Percentiles rank a stretch among this genome's conserved stretches.
phyloP scores from a whole-genome alignment of 2,329 filamentous ascomycete species.

The Penicillium paneum region DNA sequence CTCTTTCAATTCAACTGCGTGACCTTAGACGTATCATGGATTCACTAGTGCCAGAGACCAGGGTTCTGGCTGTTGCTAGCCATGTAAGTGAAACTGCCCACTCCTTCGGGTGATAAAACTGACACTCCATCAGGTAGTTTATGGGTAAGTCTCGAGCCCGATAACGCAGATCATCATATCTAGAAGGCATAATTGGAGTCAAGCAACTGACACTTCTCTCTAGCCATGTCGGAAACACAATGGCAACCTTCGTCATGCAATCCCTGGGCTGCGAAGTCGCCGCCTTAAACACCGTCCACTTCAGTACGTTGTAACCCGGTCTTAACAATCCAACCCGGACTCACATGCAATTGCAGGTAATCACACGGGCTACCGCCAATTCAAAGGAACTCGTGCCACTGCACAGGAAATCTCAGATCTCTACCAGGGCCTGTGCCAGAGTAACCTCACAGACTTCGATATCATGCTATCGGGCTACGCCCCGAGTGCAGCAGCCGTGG shows the following conservation, averaged over 20 bases:
- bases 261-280: conserved; percentile 90
- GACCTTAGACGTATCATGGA: conserved; percentile 33
- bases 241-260: conserved; percentile 93
- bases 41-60: conserved; percentile 56
- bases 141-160: conserved; percentile 28
- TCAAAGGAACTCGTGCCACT: conserved; percentile 77
- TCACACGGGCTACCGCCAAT: conserved; percentile 86
- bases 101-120: conserved; percentile 35
- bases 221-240: conserved; percentile 97
- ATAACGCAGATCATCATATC: conserved; percentile 7
- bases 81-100: conserved; percentile 62
- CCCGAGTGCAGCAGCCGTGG: conserved; percentile 78
- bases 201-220: conserved; percentile 12
- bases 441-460: conserved; percentile 82
- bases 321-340: background rate
- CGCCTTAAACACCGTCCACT: conserved; percentile 93
- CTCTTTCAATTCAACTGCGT: background rate
- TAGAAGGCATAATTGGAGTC: background rate
- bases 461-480: conserved; percentile 95
- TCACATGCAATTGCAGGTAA: conserved; percentile 62
- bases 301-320: conserved; percentile 62
- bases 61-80: conserved; percentile 84
- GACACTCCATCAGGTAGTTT: conserved; percentile 31
- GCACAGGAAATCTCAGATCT: conserved; percentile 80
- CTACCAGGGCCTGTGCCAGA: conserved; percentile 79